Percentiles rank a stretch among this genome's conserved stretches.
phyloP scores from a whole-genome alignment of 208 protist species.

The Leishmania turanica region DNA sequence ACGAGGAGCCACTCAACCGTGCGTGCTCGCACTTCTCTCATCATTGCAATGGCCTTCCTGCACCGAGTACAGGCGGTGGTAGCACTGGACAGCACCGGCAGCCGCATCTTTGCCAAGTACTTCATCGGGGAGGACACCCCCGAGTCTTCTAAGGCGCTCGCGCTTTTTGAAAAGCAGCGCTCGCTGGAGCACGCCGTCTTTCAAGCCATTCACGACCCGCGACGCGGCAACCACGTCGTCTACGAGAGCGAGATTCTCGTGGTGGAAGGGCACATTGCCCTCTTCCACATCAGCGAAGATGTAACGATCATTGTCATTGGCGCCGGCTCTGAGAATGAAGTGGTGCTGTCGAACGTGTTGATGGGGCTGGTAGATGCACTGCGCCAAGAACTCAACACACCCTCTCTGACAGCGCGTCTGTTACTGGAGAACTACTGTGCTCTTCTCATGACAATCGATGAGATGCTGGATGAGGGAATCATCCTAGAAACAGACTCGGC shows the following conservation, averaged over 20 bases:
- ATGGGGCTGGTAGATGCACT: slow-evolving; percentile 67
- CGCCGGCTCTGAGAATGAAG: slow-evolving; percentile 80
- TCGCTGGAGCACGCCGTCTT: slow-evolving; percentile 66
- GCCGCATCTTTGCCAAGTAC: slow-evolving; percentile 88
- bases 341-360: slow-evolving; percentile 76
- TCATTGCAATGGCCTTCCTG: slow-evolving; percentile 69
- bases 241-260: slow-evolving; percentile 75
- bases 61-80: slow-evolving; percentile 87
- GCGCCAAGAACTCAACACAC: slow-evolving; percentile 54
- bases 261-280: slow-evolving; percentile 71
- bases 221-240: slow-evolving; percentile 16
- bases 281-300: slow-evolving; percentile 70
- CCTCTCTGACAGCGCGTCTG: slow-evolving; percentile 44
- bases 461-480: slow-evolving; percentile 92
- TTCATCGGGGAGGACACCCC: slow-evolving; percentile 71
- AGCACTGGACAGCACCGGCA: slow-evolving; percentile 67
- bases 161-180: slow-evolving; percentile 64
- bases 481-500: slow-evolving; percentile 80
- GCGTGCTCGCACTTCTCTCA: background rate
- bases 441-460: slow-evolving; percentile 88
- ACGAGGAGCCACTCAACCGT: slow-evolving; percentile 34
- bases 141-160: slow-evolving; percentile 50
- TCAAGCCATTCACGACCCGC: slow-evolving; percentile 38
- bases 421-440: slow-evolving; percentile 89
- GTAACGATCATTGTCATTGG: slow-evolving; percentile 83